phyloP scores from a whole-genome alignment of 2,329 filamentous ascomycete genomes.

The Aureobasidium uvarum region DNA sequence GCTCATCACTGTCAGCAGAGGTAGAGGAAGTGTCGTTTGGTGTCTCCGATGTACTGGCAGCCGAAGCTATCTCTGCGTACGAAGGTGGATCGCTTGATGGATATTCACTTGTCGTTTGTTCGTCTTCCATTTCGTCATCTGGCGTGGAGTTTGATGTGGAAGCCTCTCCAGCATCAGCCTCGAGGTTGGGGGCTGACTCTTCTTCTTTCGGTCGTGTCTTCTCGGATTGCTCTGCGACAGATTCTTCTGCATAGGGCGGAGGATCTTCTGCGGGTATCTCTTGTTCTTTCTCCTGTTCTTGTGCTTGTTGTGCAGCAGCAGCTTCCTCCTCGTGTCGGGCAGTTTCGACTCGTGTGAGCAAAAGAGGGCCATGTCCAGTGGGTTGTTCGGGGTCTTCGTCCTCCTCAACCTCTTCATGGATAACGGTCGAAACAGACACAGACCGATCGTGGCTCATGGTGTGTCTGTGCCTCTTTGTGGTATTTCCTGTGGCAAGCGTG shows the following conservation, averaged over 20 bases:
- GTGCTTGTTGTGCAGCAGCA: not conserved
- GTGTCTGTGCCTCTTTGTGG: slow-evolving; percentile 79
- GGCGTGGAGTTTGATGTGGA: not conserved
- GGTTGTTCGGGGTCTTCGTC: slow-evolving; percentile 33
- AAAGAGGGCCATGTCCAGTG: not conserved
- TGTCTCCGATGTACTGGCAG: not conserved
- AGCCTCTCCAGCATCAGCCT: not conserved
- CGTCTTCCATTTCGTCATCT: not conserved
- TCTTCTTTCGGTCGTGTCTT: slow-evolving; percentile 8
- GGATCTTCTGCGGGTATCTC: slow-evolving; percentile 13
- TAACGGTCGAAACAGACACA: slow-evolving; percentile 70
- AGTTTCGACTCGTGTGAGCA: slow-evolving; percentile 18
- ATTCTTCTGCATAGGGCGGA: slow-evolving; percentile 8
- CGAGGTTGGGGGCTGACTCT: slow-evolving; percentile 14
- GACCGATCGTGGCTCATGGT: slow-evolving; percentile 72
- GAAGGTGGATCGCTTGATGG: slow-evolving; percentile 10
- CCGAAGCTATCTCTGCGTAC: slow-evolving; percentile 4
- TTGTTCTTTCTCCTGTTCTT: not conserved
- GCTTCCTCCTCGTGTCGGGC: not conserved
- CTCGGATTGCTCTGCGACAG: slow-evolving; percentile 36
- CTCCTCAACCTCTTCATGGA: slow-evolving; percentile 79
- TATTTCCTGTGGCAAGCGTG: slow-evolving; percentile 59
- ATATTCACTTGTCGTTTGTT: not conserved
- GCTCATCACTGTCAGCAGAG: not conserved
- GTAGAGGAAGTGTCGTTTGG: not conserved